Conservation (phyloP, 805 yeast genomes). For the Lachancea fermentati region DNA sequence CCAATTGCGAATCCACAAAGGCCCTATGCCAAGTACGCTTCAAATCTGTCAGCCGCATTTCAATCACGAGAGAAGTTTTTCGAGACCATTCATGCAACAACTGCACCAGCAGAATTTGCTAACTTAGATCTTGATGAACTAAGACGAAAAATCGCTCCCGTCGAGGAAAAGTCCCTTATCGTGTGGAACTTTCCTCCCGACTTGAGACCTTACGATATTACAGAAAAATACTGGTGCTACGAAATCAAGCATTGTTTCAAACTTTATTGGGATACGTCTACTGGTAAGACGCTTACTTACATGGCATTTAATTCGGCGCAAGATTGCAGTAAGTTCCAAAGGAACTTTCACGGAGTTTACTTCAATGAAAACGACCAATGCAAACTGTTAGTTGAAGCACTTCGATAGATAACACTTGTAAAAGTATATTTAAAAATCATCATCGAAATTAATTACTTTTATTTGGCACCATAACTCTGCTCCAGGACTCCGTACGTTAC, state of each 20-base stretch:
- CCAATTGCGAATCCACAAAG: conserved; percentile 2
- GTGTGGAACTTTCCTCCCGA: conserved; percentile 29
- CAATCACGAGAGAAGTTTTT: conserved; percentile 17
- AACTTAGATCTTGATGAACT: conserved; percentile 7
- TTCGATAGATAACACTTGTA: conserved; percentile 5
- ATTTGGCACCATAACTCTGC: too few relatives aligned
- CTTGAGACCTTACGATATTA: conserved; percentile 13
- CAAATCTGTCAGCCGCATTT: conserved; percentile 20
- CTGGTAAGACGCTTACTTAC: conserved; percentile 20
- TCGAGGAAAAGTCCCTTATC: conserved; percentile 21
- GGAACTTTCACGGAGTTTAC: conserved; percentile 44
- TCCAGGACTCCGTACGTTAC: conserved; percentile 36
- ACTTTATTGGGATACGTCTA: conserved; percentile 19
- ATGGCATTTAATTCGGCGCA: conserved; percentile 37
- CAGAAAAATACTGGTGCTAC: conserved; percentile 28
- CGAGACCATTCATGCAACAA: conserved; percentile 2
- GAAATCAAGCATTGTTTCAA: conserved; percentile 27
- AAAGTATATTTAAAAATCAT: conserved; percentile 1
- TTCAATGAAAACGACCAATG: conserved; percentile 14
- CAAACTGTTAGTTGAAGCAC: conserved; percentile 21
- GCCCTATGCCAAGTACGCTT: conserved; percentile 10
- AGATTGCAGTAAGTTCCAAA: conserved; percentile 48
- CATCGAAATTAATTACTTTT: too few relatives aligned
- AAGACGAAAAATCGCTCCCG: conserved; percentile 10
- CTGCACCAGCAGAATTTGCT: neutral